Evolutionary conservation across 2,329 filamentous ascomycete species (phyloP), one percentile per base, ranked within the genome.

Genomic region (Pseudocercospora cruenta): DNA sequence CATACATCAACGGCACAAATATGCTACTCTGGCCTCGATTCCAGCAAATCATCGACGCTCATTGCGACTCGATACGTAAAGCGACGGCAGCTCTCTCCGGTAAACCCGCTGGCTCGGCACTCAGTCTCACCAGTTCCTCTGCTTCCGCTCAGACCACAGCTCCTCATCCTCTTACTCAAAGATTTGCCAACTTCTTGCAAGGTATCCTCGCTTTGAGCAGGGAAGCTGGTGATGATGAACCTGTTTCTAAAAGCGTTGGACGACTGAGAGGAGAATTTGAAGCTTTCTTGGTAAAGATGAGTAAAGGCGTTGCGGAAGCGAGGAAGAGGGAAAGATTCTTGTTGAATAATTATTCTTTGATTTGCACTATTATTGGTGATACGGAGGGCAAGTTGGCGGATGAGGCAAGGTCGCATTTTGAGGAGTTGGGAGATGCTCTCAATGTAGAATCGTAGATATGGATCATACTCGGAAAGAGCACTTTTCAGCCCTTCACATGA

Each of bases 11-110:
- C 77, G 94, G 89, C 54, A 96, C 93, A 4, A 94, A 91, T 75
- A 99, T 99, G 93, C 87, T 95, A 2, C 87, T 99, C 5, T 99
- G 95, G 95, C 95, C 95, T 7, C 90, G 94, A 26, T 91, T 99
- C 74, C 96, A 99, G 79, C 87, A 92, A 64, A 89, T 97, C 72
- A 96, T 99, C 88, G 94, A 97, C 77, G 86, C 90, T 63, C 95
- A 99, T 77, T 93, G 91, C 80, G 93, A 97, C 62, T 96, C 92
- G 0, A 85, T 99, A 39, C 91, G 90, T 60, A 85, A 84, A 66
- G 80, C 83, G 54, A 83, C 84, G 1, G 78, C 78, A 2, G 79
- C 80, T 0, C 72, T 84, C 0, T 81, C 85, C 2, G 80, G 82
- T 28, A 81, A 83, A 54, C 80, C 81, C 55, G 80, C 82, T 4